phyloP scores from a whole-genome alignment of 129 eudicot genomes.

The Flaveria ramosissima region DNA sequence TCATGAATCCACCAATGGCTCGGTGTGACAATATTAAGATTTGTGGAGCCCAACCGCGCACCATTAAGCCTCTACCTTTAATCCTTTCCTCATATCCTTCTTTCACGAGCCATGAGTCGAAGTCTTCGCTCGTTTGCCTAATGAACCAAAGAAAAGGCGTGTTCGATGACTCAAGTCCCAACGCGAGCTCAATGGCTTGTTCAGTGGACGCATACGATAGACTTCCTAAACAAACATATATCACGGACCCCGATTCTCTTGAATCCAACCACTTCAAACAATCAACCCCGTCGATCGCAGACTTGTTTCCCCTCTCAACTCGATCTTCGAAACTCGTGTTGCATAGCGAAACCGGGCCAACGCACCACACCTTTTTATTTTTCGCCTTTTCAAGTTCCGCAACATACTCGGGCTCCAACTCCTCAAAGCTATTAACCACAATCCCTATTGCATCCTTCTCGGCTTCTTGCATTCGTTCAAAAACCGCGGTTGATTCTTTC shows the following conservation, averaged over 20 bases:
- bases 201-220: conserved; percentile 34
- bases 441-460: conserved; percentile 40
- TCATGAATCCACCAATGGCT: too few species aligned
- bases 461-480: conserved; percentile 29
- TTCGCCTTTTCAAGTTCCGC: conserved; percentile 38
- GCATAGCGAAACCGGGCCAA: conserved; percentile 73
- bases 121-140: conserved; percentile 33
- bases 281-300: conserved; percentile 37
- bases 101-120: conserved; percentile 43
- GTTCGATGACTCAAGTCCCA: conserved; percentile 50
- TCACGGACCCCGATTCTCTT: conserved; percentile 37
- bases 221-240: conserved; percentile 63
- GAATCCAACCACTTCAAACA: conserved; percentile 65
- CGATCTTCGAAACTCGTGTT: conserved; percentile 46
- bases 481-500: conserved; percentile 17
- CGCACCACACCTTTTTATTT: conserved; percentile 50
- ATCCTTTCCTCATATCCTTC: conserved; percentile 54
- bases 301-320: conserved; percentile 53
- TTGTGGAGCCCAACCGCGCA: too few species aligned
- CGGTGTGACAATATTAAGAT: too few species aligned
- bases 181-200: conserved; percentile 52
- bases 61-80: too few species aligned
- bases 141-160: conserved; percentile 51
- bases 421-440: conserved; percentile 64
- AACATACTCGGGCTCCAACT: conserved; percentile 55